Evolutionary conservation across 2,329 filamentous ascomycete genomes (phyloP).

Genomic region (Pseudocercospora fuligena): DNA sequence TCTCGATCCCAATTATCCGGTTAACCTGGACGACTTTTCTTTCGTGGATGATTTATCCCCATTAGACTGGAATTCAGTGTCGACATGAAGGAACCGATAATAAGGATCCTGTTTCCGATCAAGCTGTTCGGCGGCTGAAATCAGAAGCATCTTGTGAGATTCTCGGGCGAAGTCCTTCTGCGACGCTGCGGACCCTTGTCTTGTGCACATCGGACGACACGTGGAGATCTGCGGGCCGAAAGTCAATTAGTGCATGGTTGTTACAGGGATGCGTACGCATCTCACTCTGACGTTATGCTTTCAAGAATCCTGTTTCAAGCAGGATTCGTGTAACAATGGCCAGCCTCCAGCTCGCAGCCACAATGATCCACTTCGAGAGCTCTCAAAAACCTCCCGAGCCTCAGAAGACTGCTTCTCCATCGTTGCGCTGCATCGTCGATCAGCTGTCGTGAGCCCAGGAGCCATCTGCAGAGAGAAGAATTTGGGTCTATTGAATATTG

Average conservation of each 20-base stretch:
- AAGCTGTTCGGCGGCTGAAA: too few relatives aligned
- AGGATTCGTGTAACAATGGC: constrained; percentile 9
- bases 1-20: constrained; percentile 41
- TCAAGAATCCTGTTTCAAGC: constrained; percentile 8
- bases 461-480: neutral
- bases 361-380: constrained; percentile 11
- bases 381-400: neutral
- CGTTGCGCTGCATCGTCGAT: constrained; percentile 9
- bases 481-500: neutral
- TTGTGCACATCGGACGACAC: neutral
- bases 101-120: neutral
- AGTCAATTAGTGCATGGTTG: constrained; percentile 8
- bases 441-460: constrained; percentile 3
- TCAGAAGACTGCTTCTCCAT: neutral
- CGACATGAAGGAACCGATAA: constrained; percentile 10
- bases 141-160: too few relatives aligned
- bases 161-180: neutral
- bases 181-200: neutral
- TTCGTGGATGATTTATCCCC: constrained; percentile 38
- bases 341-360: constrained; percentile 23
- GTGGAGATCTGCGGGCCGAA: constrained; percentile 7
- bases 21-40: constrained; percentile 41
- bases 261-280: neutral
- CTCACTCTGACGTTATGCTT: constrained; percentile 1
- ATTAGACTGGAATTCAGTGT: constrained; percentile 29